Evolutionary conservation across 1,139 yeast genomes (phyloP).

Genomic region (Kurtzmaniella natalensis): DNA sequence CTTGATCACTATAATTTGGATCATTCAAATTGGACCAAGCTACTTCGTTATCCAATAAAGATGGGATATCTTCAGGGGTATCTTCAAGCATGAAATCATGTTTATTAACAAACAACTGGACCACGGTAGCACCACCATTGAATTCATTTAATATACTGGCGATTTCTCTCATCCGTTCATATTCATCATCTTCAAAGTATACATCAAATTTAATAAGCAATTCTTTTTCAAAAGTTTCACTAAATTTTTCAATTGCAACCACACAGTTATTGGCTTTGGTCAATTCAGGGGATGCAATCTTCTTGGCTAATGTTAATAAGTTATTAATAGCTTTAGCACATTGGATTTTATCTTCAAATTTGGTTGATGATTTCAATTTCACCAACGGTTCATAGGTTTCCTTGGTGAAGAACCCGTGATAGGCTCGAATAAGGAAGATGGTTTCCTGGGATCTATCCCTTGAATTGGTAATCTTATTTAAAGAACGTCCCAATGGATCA

Average conservation of each 20-base stretch:
- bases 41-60: constrained; percentile 35
- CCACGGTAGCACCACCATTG: constrained; percentile 82
- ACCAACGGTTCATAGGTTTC: constrained; percentile 64
- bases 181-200: constrained; percentile 55
- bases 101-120: constrained; percentile 78
- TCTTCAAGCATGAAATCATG: constrained; percentile 65
- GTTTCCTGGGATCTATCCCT: constrained; percentile 74
- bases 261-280: constrained; percentile 50
- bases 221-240: constrained; percentile 71
- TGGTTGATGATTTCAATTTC: constrained; percentile 38
- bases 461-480: constrained; percentile 71
- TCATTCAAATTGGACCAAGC: constrained; percentile 35
- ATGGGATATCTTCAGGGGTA: constrained; percentile 24
- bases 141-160: constrained; percentile 76
- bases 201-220: constrained; percentile 54
- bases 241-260: constrained; percentile 59
- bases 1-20: constrained; percentile 27
- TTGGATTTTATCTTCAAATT: constrained; percentile 49
- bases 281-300: constrained; percentile 50
- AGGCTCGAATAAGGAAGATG: constrained; percentile 70
- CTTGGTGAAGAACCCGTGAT: constrained; percentile 64
- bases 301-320: constrained; percentile 58
- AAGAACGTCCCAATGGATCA: constrained; percentile 68
- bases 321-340: constrained; percentile 71
- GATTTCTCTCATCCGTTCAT: constrained; percentile 70